Conservation (phyloP, 2,329 filamentous ascomycete species). For the Simplicillium aogashimaense region DNA sequence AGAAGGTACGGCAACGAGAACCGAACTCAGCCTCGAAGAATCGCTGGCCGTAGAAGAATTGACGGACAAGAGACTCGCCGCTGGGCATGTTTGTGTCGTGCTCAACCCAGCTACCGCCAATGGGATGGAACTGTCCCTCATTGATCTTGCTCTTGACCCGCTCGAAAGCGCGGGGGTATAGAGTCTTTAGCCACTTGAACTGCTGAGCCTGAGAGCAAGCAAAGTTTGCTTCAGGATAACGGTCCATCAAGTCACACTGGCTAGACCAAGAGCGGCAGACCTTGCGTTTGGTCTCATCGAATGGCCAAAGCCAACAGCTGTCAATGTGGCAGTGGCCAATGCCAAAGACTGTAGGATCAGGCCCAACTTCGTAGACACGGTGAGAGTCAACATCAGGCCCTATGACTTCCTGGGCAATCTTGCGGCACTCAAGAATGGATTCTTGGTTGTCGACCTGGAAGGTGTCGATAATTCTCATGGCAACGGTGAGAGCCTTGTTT, state of each 20-base stretch:
- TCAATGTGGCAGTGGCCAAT: conserved; percentile 98
- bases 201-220: conserved; percentile 91
- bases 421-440: conserved; percentile 68
- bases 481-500: conserved; percentile 74
- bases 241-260: conserved; percentile 90
- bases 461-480: conserved; percentile 80
- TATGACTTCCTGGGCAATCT: conserved; percentile 75
- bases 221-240: conserved; percentile 90
- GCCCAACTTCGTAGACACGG: conserved; percentile 71
- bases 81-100: conserved; percentile 97
- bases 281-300: conserved; percentile 95
- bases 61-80: conserved; percentile 84
- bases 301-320: conserved; percentile 97
- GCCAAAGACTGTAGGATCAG: conserved; percentile 69
- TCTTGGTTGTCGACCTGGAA: conserved; percentile 75
- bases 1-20: conserved; percentile 81
- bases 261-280: conserved; percentile 93
- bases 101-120: conserved; percentile 97
- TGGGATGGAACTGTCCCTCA: conserved; percentile 83
- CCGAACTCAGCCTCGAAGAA: conserved; percentile 94
- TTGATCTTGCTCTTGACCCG: conserved; percentile 87
- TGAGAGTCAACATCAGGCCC: conserved; percentile 73
- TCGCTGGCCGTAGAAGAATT: conserved; percentile 91
- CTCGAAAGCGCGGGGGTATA: conserved; percentile 82
- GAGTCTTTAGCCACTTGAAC: conserved; percentile 90